Conservation (phyloP, 257 asterid species). For the Rubia yunnanensis region DNA sequence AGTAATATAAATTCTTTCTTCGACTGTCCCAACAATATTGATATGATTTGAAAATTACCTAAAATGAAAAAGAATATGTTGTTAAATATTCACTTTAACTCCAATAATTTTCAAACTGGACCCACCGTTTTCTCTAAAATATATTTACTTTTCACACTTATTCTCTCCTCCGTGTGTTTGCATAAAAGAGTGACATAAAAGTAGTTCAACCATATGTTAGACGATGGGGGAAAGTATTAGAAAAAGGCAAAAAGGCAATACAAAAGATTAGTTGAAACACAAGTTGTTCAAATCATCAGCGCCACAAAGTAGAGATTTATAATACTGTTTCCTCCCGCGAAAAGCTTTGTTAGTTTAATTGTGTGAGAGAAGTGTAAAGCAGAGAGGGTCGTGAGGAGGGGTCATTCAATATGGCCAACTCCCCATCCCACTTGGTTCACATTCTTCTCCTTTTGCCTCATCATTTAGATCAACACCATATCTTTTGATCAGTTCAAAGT, state of each 20-base stretch:
- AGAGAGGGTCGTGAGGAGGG: conserved; percentile 26
- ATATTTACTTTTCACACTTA: too few species aligned
- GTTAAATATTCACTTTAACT: too few species aligned
- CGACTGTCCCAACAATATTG: too few species aligned
- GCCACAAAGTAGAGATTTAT: conserved; percentile 63
- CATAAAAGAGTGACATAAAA: too few species aligned
- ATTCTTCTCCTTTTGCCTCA: conserved; percentile 5
- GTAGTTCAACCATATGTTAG: too few species aligned
- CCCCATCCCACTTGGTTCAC: conserved; percentile 22
- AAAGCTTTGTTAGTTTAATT: conserved; percentile 35
- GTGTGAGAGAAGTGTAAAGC: conserved; percentile 52
- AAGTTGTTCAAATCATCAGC: conserved; percentile 40
- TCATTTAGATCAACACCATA: conserved; percentile 20
- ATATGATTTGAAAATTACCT: too few species aligned
- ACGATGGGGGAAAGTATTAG: too few species aligned
- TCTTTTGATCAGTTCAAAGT: conserved; percentile 1
- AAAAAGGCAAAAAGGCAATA: conserved; percentile 4
- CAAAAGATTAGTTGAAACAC: neutral
- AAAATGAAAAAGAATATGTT: too few species aligned
- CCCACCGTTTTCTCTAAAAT: too few species aligned
- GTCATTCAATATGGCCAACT: conserved; percentile 9
- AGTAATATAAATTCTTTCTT: too few species aligned
- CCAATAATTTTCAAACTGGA: too few species aligned
- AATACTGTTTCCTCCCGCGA: conserved; percentile 73
- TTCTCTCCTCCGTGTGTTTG: too few species aligned